Evolutionary conservation across 1,284 basidiomycete species (phyloP), one percentile per base, ranked within the genome.

Genomic region (Malassezia pachydermatis): DNA sequence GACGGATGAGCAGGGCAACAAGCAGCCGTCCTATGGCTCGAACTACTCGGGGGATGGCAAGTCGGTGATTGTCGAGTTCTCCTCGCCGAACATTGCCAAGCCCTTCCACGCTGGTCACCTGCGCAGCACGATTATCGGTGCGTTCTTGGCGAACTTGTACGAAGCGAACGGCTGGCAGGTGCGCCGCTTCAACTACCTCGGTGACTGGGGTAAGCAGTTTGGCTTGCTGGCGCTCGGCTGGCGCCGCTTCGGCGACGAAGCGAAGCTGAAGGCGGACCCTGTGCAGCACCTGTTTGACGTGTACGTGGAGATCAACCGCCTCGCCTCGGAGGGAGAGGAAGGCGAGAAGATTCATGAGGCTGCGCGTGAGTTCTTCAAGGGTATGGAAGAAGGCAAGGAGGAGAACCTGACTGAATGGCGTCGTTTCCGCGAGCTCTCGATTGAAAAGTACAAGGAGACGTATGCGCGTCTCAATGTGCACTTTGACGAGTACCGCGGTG

Each of bases 71-170:
- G 84, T 79, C 58, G 78, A 98, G 73, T 98, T 90, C 74, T 94
- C 88, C 0, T 88, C 86, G 4, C 90, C 92, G 16, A 98, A 99
- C 73, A 96, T 98, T 67, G 92, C 94, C 30, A 99, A 99, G 73
- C 86, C 86, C 5, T 98, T 98, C 80, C 92, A 98, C 68, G 90
- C 95, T 48, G 94, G 94, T 14, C 92, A 98, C 73, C 76, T 98
- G 56, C 81, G 94, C 45, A 89, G 86, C 57, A 99, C 94, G 19
- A 98, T 99, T 73, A 95, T 98, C 67, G 94, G 94, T 30, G 84
- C 88, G 0, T 95, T 95, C 76, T 75, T 96, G 42, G 77, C 80
- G 29, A 98, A 96, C 75, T 68, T 98, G 45, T 92, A 96, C 77
- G 84, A 84, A 70, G 81, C 88, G 5, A 86, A 83, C 64, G 90